These are phyloP conservation scores for Trichoderma polysporum DNA, from an alignment of 2,329 filamentous ascomycete genomes.

Conservation along the genomic window DNA sequence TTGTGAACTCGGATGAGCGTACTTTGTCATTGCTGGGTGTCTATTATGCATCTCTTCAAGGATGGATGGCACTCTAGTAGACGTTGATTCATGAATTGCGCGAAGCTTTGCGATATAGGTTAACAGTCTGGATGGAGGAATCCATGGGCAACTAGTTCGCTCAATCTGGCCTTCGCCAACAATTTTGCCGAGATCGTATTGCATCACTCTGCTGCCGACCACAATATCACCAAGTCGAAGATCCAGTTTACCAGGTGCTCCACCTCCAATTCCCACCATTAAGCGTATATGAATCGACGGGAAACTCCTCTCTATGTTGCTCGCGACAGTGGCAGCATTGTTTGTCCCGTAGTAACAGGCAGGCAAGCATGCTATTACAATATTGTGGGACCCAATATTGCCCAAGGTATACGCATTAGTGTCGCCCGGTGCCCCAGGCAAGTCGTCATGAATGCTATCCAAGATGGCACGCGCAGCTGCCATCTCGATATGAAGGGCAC, in stretches of 20 bases:
- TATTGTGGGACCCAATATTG: conserved; percentile 28
- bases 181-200: conserved; percentile 22
- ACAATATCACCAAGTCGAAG: conserved; percentile 28
- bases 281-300: conserved; percentile 23
- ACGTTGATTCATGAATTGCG: not conserved
- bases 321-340: conserved; percentile 33
- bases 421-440: conserved; percentile 16
- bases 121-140: not conserved
- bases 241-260: conserved; percentile 20
- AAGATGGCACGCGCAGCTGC: conserved; percentile 33
- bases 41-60: not conserved
- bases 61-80: not conserved
- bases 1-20: not conserved
- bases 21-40: not conserved
- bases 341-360: conserved; percentile 28
- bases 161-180: not conserved
- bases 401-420: conserved; percentile 29
- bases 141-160: not conserved
- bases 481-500: conserved; percentile 34
- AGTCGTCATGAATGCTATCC: conserved; percentile 28
- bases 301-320: conserved; percentile 35
- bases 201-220: conserved; percentile 20
- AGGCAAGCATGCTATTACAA: conserved; percentile 3
- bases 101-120: not conserved
- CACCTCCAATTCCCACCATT: not conserved